phyloP scores from a whole-genome alignment of 768 basidiomycete genomes.

The Dendrothele bispora region DNA sequence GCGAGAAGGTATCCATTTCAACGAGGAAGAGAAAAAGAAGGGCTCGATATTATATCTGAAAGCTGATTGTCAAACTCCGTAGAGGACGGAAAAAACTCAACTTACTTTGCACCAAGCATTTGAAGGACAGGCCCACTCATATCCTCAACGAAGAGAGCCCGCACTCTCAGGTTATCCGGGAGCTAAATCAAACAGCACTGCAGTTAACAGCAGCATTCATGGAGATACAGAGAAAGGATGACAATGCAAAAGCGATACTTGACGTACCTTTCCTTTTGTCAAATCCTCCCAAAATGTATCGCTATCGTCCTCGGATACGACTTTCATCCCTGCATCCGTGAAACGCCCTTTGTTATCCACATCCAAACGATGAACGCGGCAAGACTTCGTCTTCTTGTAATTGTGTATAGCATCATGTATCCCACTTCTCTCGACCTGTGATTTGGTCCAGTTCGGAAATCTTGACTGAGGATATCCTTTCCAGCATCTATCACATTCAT shows the following conservation, averaged over 20 bases:
- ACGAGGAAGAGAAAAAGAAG: slow-evolving; percentile 63
- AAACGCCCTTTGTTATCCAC: slow-evolving; percentile 37
- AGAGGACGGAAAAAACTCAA: not conserved
- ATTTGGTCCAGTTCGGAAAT: slow-evolving; percentile 56
- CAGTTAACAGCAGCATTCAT: not conserved
- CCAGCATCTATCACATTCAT: slow-evolving; percentile 9
- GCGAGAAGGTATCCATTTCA: slow-evolving; percentile 68
- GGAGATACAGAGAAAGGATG: not conserved
- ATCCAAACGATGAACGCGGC: slow-evolving; percentile 39
- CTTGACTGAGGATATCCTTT: slow-evolving; percentile 8
- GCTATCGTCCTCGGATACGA: slow-evolving; percentile 22
- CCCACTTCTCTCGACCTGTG: slow-evolving; percentile 40
- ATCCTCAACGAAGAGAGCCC: slow-evolving; percentile 51
- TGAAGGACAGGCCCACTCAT: slow-evolving; percentile 50
- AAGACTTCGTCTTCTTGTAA: slow-evolving; percentile 24
- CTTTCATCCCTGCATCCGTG: slow-evolving; percentile 23
- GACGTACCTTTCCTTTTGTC: slow-evolving; percentile 33
- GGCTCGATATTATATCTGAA: slow-evolving; percentile 56
- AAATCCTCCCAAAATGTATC: slow-evolving; percentile 37
- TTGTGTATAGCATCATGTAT: slow-evolving; percentile 31
- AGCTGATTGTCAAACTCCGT: not conserved
- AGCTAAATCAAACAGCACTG: slow-evolving; percentile 20
- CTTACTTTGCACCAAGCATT: slow-evolving; percentile 57
- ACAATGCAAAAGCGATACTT: not conserved
- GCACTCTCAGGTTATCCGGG: slow-evolving; percentile 37